Percentiles rank a stretch among this genome's conserved stretches.
Evolutionary conservation across 257 asterid genomes (phyloP).

Genomic region (Solanum sejunctum): DNA sequence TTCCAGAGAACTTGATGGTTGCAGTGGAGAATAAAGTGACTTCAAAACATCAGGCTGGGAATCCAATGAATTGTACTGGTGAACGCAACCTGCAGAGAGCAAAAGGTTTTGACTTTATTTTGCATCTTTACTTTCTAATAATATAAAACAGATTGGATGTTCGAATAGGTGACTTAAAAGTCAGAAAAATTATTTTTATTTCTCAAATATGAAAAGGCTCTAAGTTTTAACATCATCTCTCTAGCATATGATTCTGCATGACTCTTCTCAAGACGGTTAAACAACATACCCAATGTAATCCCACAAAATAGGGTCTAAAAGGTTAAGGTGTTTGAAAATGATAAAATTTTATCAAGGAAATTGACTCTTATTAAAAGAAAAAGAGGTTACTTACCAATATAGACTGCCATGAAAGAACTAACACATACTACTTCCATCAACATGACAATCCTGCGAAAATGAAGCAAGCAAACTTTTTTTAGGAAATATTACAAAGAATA

Average conservation of each 20-base stretch:
- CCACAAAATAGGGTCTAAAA: neutral
- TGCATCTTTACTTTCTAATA: neutral
- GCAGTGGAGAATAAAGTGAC: constrained; percentile 92
- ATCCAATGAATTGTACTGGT: constrained; percentile 80
- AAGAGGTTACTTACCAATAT: constrained; percentile 55
- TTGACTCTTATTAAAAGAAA: neutral
- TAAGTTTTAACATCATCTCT: neutral
- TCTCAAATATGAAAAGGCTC: neutral
- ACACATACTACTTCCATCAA: constrained; percentile 79
- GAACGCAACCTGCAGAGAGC: constrained; percentile 68
- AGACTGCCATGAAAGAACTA: constrained; percentile 68
- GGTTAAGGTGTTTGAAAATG: neutral
- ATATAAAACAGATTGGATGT: neutral
- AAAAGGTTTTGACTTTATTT: neutral
- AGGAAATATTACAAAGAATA: neutral
- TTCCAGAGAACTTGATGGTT: constrained; percentile 77
- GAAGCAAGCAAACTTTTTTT: neutral
- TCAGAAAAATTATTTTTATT: neutral
- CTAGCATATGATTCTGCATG: neutral
- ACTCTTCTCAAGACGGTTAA: neutral
- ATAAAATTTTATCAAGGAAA: neutral
- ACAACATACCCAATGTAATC: too few species aligned
- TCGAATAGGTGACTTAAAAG: constrained; percentile 1
- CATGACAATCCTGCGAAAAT: constrained; percentile 73
- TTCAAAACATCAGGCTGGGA: constrained; percentile 91